Conservation (phyloP, 2,329 filamentous ascomycete species). For the Colletotrichum sansevieriae region DNA sequence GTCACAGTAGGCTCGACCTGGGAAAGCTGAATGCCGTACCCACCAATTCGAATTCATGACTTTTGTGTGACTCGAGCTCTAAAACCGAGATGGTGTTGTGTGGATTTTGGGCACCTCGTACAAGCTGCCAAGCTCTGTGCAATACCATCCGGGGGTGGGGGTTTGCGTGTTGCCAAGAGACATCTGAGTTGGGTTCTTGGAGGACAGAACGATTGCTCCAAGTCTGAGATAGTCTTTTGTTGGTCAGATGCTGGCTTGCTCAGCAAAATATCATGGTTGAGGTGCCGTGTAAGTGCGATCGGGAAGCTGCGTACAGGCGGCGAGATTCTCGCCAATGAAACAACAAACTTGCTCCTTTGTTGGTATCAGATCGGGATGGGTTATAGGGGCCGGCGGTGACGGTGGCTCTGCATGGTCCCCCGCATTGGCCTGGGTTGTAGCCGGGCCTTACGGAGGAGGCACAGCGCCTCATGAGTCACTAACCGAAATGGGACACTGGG, state of each 20-base stretch:
- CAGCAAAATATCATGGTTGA: too few species aligned
- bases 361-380: constrained; percentile 9
- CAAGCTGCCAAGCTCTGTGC: constrained; percentile 1
- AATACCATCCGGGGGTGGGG: not conserved
- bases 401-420: constrained; percentile 23
- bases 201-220: too few species aligned
- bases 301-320: too few species aligned
- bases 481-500: constrained; percentile 6
- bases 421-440: constrained; percentile 12
- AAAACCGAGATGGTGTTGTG: constrained; percentile 4
- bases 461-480: constrained; percentile 12
- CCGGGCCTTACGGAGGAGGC: constrained; percentile 6
- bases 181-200: too few species aligned
- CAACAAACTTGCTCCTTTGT: not conserved
- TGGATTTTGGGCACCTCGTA: constrained; percentile 7
- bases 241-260: too few species aligned
- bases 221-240: not conserved
- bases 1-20: not conserved
- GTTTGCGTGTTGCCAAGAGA: not conserved
- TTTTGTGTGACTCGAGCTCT: not conserved
- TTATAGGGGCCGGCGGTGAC: constrained; percentile 2
- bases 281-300: too few species aligned
- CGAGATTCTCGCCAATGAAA: too few species aligned
- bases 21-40: constrained; percentile 1
- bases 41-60: not conserved